Evolutionary conservation across 208 protist genomes (phyloP), one percentile per base, ranked within the genome.

Genomic region (Acanthamoeba culbertsoni): DNA sequence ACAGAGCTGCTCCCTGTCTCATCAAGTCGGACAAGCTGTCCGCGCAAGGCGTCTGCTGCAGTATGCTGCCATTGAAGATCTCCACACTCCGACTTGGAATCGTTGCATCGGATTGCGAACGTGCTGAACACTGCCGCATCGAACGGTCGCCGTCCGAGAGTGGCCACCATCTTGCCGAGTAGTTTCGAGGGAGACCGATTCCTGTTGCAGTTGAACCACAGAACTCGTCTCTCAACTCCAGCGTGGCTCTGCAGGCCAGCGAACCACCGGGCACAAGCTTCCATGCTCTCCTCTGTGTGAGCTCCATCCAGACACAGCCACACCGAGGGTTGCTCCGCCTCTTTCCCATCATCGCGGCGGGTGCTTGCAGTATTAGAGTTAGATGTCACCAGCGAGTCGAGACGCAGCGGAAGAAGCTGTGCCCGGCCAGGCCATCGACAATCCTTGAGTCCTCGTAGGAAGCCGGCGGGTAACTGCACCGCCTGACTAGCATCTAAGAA

Each of bases 241-340:
- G n/a, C 4, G 1, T 82, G n/a, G 35, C 53, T 2, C 42, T 3
- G 2, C 23, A 45, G 28, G 33, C 26, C 84, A 55, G 26, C 37
- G 42, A 82, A 92, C 88, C 88, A 92, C 26, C 33, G 88, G n/a
- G 31, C 51, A 40, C 88, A 92, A 26, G 45, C 88, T 42, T 82
- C 63, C 23, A 92, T 35, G 63, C 88, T 92, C 65, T 92, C 88
- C n/a, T 73, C 88, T 4, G 88, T 92, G 62, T 92, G 88, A 2
- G 88, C 88, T 12, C 88, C 88, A 37, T 92, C 88, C 57, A 92
- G 48, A 75, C 79, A 59, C 16, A 92, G 65, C 42, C 65, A 51
- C 26, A 82, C n/a, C n/a, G n/a, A n/a, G n/a, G n/a, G n/a, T n/a
- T n/a, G n/a, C n/a, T n/a, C n/a, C n/a, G n/a, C n/a, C n/a, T n/a